Conservation (phyloP, 1,284 basidiomycete genomes). For the Marasmius tenuissimus region DNA sequence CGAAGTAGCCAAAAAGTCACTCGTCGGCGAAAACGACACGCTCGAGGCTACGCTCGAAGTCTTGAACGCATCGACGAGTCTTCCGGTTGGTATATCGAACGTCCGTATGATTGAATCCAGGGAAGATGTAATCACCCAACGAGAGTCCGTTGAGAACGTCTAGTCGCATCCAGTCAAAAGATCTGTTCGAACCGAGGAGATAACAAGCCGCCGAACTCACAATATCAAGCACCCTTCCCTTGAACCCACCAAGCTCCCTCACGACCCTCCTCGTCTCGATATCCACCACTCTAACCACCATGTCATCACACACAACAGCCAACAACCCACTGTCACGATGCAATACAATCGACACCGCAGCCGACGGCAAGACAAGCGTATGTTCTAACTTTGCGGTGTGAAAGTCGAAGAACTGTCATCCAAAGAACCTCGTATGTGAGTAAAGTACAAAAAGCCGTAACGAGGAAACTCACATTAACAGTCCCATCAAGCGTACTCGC, state of each 20-base stretch:
- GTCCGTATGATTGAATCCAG: slow-evolving; percentile 93
- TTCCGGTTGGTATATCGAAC: slow-evolving; percentile 93
- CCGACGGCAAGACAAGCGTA: slow-evolving; percentile 67
- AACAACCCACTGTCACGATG: slow-evolving; percentile 89
- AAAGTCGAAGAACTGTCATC: slow-evolving; percentile 90
- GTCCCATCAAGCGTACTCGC: slow-evolving; percentile 88
- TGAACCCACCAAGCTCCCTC: slow-evolving; percentile 83
- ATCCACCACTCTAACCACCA: slow-evolving; percentile 83
- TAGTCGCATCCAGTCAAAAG: slow-evolving; percentile 27
- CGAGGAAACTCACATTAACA: slow-evolving; percentile 65
- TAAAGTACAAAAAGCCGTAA: not conserved
- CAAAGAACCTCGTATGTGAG: not conserved
- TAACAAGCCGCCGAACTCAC: slow-evolving; percentile 42
- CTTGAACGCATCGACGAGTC: slow-evolving; percentile 90
- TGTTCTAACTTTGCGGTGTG: slow-evolving; percentile 76
- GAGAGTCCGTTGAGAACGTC: slow-evolving; percentile 92
- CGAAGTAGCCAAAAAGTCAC: slow-evolving; percentile 94
- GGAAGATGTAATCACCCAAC: slow-evolving; percentile 90
- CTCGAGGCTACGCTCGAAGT: slow-evolving; percentile 90
- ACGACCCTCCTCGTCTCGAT: slow-evolving; percentile 89
- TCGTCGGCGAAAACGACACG: slow-evolving; percentile 90
- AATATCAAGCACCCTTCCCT: slow-evolving; percentile 80
- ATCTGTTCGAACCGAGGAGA: not conserved
- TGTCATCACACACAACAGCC: slow-evolving; percentile 84
- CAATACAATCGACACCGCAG: slow-evolving; percentile 71